These are phyloP conservation scores for Xylaria cubensis DNA, from an alignment of 495 filamentous ascomycete genomes.

Conservation along the genomic window DNA sequence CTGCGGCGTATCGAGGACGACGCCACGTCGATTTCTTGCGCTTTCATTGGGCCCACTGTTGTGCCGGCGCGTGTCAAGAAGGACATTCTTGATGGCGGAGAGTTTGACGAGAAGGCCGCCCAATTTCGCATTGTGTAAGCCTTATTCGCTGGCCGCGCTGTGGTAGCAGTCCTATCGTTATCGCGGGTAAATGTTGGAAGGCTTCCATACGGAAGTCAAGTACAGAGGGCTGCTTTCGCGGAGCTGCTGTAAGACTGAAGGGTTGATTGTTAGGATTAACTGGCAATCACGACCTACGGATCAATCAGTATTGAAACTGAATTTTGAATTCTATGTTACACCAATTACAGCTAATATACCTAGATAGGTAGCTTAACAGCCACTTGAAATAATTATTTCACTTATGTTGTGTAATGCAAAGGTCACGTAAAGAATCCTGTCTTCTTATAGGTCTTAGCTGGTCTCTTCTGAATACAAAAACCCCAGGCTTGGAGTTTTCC, in stretches of 20 bases:
- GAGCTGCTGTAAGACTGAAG: not conserved
- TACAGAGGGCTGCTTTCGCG: not conserved
- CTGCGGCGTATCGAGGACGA: not conserved
- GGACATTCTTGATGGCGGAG: not conserved
- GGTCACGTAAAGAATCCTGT: too few species aligned
- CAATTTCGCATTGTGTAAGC: not conserved
- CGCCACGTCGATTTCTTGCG: not conserved
- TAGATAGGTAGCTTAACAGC: too few species aligned
- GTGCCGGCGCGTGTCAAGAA: conserved; percentile 1
- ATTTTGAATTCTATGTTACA: too few species aligned
- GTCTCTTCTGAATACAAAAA: too few species aligned
- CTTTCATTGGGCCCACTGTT: not conserved
- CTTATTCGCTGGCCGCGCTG: not conserved
- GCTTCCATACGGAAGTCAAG: not conserved
- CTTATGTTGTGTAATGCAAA: too few species aligned
- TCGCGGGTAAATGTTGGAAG: not conserved
- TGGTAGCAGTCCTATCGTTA: not conserved
- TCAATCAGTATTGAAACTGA: too few species aligned
- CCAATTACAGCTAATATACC: too few species aligned
- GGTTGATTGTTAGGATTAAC: not conserved
- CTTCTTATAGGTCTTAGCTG: too few species aligned
- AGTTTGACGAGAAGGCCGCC: not conserved
- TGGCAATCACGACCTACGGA: too few species aligned
- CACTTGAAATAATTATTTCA: too few species aligned
- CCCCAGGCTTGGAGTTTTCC: too few species aligned